phyloP scores from a whole-genome alignment of 148 eudicot species.

The Camellia granthamiana region DNA sequence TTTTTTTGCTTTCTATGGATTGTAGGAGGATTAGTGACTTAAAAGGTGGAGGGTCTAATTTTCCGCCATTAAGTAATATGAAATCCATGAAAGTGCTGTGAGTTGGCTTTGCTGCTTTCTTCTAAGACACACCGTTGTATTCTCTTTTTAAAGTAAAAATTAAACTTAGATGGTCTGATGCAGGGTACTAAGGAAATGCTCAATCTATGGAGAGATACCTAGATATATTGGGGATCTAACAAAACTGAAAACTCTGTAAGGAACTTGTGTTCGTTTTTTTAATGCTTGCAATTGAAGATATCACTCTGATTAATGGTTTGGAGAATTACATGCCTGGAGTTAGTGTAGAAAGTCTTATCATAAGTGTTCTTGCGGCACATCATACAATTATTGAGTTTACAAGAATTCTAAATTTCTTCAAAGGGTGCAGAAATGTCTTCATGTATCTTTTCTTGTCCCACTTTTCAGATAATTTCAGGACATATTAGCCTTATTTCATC shows the following conservation, averaged over 20 bases:
- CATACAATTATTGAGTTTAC: background rate
- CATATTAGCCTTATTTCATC: background rate
- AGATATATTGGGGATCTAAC: constrained; percentile 38
- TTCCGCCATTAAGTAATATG: constrained; percentile 38
- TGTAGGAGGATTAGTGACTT: constrained; percentile 59
- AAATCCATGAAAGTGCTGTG: constrained; percentile 43
- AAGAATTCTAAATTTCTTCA: background rate
- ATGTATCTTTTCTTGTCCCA: background rate
- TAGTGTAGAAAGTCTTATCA: background rate
- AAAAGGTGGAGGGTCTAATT: constrained; percentile 35
- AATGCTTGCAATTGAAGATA: background rate
- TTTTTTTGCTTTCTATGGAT: background rate
- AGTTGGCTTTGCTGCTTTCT: constrained; percentile 21
- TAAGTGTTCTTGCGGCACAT: background rate
- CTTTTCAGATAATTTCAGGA: background rate
- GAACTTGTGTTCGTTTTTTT: background rate
- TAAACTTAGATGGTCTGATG: constrained; percentile 8
- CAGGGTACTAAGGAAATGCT: constrained; percentile 52
- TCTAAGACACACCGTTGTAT: background rate
- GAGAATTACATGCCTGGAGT: constrained; percentile 1
- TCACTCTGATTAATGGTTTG: background rate
- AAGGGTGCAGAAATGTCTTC: background rate
- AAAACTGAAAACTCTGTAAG: constrained; percentile 50
- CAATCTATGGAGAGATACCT: constrained; percentile 46
- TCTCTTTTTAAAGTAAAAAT: background rate